Evolutionary conservation across 345 rosid species (phyloP), one percentile per base, ranked within the genome.

Genomic region (Eutrema heterophyllum): DNA sequence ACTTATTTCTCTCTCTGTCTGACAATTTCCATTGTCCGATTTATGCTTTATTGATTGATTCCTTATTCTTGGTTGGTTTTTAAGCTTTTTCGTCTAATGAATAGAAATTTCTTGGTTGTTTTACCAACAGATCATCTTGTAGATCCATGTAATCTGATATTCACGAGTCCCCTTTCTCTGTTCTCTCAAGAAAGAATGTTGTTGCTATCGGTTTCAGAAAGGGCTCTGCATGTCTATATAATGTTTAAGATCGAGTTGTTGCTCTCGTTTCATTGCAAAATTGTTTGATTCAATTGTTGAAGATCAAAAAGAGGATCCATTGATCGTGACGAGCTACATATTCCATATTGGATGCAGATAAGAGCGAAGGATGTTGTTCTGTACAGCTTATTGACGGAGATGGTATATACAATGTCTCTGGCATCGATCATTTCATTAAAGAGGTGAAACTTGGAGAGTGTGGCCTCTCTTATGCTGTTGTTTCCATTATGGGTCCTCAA

Each of bases 401-500:
- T 75, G 97, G 98, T 60, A 9, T 27, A 9, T 94, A 83, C 78
- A 88, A 88, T 70, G 84, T 67, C 55, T 14, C 70, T 35, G 92
- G 96, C 68, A 68, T 89, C 0, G 96, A 88, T 21, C 48, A 62
- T 59, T 89, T 94, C 52, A 88, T 88, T 54, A 88, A 83, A 70
- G 90, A 85, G 18, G 83, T 87, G 52, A 91, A 81, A 24, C 80
- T 94, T 68, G 85, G 78, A 50, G 95, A 89, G 15, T 88, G 95
- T 57, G 97, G 97, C 53, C 81, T 94, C 71, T 91, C 98, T 2
- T 91, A 94, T 67, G 97, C 93, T 6, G 81, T 89, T 26, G 98
- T 88, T 76, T 88, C 98, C 78, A 94, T 94, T 66, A 94, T 94
- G 98, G 98, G 98, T 60, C 97, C 98, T 3, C 98, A 91, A 77